These are phyloP conservation scores for Penicillium sp. DNA, from an alignment of 2,329 filamentous ascomycete species.

Conservation along the genomic window DNA sequence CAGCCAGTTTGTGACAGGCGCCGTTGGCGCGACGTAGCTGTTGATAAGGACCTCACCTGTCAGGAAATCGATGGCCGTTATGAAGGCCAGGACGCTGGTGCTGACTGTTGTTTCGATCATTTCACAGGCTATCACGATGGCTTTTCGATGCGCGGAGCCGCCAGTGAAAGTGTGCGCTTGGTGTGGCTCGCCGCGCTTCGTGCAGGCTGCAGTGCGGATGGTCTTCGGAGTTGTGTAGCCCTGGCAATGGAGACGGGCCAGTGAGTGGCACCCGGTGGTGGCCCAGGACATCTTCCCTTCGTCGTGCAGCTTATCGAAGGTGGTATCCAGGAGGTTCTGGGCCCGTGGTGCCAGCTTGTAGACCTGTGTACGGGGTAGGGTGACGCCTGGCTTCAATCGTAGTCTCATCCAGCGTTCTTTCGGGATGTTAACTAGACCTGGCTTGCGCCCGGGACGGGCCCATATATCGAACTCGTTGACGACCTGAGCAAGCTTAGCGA, in stretches of 20 bases:
- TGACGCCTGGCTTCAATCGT: too few relatives aligned
- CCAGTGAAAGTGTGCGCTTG: neutral
- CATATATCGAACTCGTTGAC: too few relatives aligned
- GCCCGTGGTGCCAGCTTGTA: too few relatives aligned
- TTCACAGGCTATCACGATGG: neutral
- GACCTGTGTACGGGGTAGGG: too few relatives aligned
- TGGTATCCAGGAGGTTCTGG: too few relatives aligned
- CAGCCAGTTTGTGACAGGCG: neutral
- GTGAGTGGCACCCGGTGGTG: neutral
- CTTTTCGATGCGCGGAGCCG: neutral
- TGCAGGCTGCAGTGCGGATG: neutral
- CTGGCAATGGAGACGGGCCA: neutral
- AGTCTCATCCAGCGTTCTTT: too few relatives aligned
- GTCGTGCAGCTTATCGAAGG: too few relatives aligned
- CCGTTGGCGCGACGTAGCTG: neutral
- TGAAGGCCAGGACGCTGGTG: neutral
- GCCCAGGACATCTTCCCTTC: too few relatives aligned
- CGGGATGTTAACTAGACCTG: too few relatives aligned
- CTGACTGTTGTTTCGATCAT: neutral
- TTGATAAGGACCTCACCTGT: neutral
- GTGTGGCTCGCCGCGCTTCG: neutral
- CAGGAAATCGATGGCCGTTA: neutral
- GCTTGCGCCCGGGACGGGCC: too few relatives aligned
- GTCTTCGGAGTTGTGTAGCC: neutral
- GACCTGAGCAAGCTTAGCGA: too few relatives aligned